These are phyloP conservation scores for Hansenula lynferdii DNA, from an alignment of 1,139 yeast species.

Conservation along the genomic window DNA sequence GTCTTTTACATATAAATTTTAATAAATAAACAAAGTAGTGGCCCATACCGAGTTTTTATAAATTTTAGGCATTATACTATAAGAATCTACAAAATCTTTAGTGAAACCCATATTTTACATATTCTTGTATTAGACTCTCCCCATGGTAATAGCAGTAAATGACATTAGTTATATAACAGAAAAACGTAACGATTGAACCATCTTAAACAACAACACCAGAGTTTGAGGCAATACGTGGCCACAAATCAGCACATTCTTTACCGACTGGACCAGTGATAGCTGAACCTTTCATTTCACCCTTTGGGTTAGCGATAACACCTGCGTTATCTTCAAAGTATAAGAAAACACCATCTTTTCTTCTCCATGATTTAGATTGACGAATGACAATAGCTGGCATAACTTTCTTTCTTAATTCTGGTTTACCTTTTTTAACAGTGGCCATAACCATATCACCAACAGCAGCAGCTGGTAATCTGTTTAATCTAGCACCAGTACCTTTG, in stretches of 20 bases:
- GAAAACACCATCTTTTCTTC: constrained; percentile 99
- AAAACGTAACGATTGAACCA: constrained; percentile 8
- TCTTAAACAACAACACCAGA: constrained; percentile 99
- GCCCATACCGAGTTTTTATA: neutral
- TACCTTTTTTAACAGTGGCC: constrained; percentile 99
- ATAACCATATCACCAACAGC: constrained; percentile 99
- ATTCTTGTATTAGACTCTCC: constrained; percentile 4
- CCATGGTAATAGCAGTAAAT: constrained; percentile 12
- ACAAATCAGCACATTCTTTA: constrained; percentile 99
- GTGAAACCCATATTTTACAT: constrained; percentile 4
- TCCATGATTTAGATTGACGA: constrained; percentile 99
- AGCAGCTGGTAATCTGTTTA: constrained; percentile 99
- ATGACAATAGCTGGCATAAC: constrained; percentile 99
- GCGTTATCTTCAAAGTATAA: constrained; percentile 99
- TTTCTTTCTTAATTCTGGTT: constrained; percentile 99
- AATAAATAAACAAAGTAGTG: neutral
- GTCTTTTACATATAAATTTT: neutral
- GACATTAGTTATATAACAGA: constrained; percentile 21
- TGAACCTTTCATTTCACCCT: constrained; percentile 99
- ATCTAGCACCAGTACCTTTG: constrained; percentile 99
- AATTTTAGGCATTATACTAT: too few species aligned
- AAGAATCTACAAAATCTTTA: too few species aligned
- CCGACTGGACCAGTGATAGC: constrained; percentile 99
- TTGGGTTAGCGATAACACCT: constrained; percentile 99
- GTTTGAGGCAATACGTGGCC: constrained; percentile 99